These are phyloP conservation scores for Myriangium duriaei DNA, from an alignment of 2,329 filamentous ascomycete species.

Conservation along the genomic window DNA sequence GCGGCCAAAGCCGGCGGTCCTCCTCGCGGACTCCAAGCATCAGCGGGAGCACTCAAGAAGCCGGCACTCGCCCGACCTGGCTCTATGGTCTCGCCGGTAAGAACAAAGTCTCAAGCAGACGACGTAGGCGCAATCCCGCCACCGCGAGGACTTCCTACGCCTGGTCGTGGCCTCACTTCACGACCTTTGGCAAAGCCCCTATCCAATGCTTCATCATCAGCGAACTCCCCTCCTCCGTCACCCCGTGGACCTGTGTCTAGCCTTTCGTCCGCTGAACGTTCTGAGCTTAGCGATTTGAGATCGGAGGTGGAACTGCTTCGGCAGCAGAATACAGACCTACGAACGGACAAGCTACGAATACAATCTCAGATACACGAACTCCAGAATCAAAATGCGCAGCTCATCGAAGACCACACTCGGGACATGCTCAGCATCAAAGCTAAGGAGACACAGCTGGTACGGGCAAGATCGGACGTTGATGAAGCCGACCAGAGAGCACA, in stretches of 20 bases:
- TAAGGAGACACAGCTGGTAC: constrained; percentile 92
- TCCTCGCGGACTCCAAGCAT: constrained; percentile 27
- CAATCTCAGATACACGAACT: constrained; percentile 83
- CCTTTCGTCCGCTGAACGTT: constrained; percentile 66
- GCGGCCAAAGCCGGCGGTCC: constrained; percentile 28
- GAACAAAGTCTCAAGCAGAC: constrained; percentile 40
- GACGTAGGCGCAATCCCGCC: constrained; percentile 25
- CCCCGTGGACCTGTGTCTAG: constrained; percentile 37
- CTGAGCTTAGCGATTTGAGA: constrained; percentile 84
- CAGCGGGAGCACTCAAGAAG: constrained; percentile 30
- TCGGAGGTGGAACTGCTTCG: constrained; percentile 67
- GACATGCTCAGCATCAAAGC: constrained; percentile 92
- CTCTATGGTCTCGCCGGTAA: constrained; percentile 21
- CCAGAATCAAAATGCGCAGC: constrained; percentile 88
- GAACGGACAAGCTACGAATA: constrained; percentile 69
- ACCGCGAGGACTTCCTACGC: constrained; percentile 31
- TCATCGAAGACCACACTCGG: constrained; percentile 94
- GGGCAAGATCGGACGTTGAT: constrained; percentile 80
- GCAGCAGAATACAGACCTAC: constrained; percentile 65
- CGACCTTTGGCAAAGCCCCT: constrained; percentile 71
- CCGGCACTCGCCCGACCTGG: constrained; percentile 24
- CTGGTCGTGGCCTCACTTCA: constrained; percentile 63
- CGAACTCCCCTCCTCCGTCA: constrained; percentile 36
- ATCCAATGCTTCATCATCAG: constrained; percentile 44
- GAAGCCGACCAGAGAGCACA: constrained; percentile 77